Evolutionary conservation across 2,329 filamentous ascomycete species (phyloP).

Genomic region (Colletotrichum gloeosporioides): DNA sequence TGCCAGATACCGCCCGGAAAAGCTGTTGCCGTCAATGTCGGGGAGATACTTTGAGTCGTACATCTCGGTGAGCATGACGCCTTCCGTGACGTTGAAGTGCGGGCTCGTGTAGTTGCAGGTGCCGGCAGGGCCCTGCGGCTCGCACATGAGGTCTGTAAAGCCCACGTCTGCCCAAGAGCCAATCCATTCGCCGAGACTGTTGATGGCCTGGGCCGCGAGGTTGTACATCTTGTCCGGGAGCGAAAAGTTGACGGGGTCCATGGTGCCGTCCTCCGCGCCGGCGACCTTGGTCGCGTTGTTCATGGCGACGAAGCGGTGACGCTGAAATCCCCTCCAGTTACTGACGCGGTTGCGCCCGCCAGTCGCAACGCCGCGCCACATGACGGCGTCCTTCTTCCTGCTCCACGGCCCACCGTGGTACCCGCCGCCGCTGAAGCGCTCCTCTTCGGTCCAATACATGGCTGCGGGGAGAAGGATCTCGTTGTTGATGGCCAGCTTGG

Average conservation of each 20-base stretch:
- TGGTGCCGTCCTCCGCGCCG: constrained; percentile 48
- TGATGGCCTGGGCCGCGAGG: constrained; percentile 49
- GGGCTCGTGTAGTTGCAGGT: constrained; percentile 54
- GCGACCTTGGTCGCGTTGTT: constrained; percentile 68
- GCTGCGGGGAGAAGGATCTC: constrained; percentile 73
- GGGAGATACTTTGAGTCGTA: constrained; percentile 72
- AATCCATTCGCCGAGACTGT: constrained; percentile 56
- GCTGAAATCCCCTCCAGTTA: constrained; percentile 77
- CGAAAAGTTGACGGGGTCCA: constrained; percentile 57
- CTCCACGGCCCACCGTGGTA: constrained; percentile 61
- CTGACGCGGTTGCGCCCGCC: constrained; percentile 63
- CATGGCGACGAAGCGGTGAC: constrained; percentile 78
- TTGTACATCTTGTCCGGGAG: constrained; percentile 54
- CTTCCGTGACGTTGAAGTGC: constrained; percentile 45
- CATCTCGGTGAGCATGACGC: constrained; percentile 54
- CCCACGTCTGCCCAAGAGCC: constrained; percentile 53
- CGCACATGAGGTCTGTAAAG: constrained; percentile 62
- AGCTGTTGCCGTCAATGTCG: constrained; percentile 79
- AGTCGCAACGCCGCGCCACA: constrained; percentile 74
- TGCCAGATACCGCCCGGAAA: constrained; percentile 70
- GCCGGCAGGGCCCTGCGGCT: constrained; percentile 38
- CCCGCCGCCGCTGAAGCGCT: constrained; percentile 64
- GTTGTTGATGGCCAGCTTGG: constrained; percentile 72
- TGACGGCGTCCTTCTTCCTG: constrained; percentile 56
- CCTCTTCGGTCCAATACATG: constrained; percentile 71